Evolutionary conservation across 2,329 filamentous ascomycete species (phyloP).

Genomic region (Orbilia brochopaga): DNA sequence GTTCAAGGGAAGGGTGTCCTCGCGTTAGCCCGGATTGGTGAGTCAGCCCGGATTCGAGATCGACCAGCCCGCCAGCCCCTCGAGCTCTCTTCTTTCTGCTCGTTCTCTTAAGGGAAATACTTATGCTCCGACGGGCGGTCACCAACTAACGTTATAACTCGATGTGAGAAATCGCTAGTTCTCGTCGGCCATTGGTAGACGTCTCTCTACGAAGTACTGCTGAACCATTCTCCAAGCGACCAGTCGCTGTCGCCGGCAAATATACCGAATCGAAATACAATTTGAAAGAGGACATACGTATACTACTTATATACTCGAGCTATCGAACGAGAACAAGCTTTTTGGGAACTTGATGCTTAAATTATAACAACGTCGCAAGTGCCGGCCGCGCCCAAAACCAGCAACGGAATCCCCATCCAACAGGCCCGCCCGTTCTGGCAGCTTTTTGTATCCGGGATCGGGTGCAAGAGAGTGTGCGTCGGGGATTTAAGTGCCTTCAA

Average conservation of each 20-base stretch:
- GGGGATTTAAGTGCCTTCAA: conserved; percentile 47
- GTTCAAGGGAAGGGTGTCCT: background rate
- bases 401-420: conserved; percentile 38
- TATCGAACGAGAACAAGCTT: no score
- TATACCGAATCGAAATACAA: no score
- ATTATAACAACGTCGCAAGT: conserved; percentile 10
- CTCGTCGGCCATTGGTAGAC: conserved; percentile 3
- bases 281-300: no score
- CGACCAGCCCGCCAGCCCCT: background rate
- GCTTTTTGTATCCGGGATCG: conserved; percentile 31
- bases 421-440: conserved; percentile 17
- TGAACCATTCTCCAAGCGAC: conserved; percentile 13
- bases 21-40: conserved; percentile 5
- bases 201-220: conserved; percentile 40
- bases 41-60: conserved; percentile 3
- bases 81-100: conserved; percentile 1
- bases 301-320: no score
- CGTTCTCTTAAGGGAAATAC: background rate
- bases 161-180: background rate
- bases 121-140: background rate
- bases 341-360: background rate
- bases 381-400: conserved; percentile 34
- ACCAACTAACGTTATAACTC: background rate
- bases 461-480: conserved; percentile 41
- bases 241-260: background rate